These are phyloP conservation scores for Eucommia ulmoides DNA, from an alignment of 257 asterid genomes.

Conservation along the genomic window DNA sequence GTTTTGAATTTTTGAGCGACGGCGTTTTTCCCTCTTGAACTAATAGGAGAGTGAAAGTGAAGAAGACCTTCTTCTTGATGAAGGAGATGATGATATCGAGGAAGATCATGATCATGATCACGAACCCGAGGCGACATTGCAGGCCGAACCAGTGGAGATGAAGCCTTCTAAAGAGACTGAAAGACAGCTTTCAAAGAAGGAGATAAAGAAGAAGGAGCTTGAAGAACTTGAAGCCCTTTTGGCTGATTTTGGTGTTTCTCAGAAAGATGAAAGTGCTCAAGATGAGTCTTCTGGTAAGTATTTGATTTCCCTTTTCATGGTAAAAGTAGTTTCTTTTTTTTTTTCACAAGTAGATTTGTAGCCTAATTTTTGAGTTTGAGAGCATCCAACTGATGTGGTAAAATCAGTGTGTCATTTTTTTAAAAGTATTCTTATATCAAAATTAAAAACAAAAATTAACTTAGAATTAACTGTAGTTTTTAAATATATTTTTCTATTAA, in stretches of 20 bases:
- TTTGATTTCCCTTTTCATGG: background rate
- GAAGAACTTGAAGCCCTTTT: background rate
- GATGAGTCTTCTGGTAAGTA: background rate
- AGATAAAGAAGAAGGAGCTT: slow-evolving; percentile 1
- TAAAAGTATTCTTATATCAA: too few species aligned
- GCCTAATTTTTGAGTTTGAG: too few species aligned
- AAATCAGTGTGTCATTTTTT: too few species aligned
- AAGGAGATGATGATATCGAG: slow-evolving; percentile 11
- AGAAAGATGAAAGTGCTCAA: background rate
- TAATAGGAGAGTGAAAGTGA: slow-evolving; percentile 56
- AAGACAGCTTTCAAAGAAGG: slow-evolving; percentile 2
- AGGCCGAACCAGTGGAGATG: background rate
- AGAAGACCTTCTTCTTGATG: slow-evolving; percentile 56
- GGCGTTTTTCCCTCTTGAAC: too few species aligned
- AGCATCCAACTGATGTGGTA: too few species aligned
- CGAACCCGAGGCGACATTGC: background rate
- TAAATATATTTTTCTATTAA: too few species aligned
- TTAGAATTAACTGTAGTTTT: too few species aligned
- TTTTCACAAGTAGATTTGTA: too few species aligned
- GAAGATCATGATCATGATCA: slow-evolving; percentile 1
- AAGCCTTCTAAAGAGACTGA: slow-evolving; percentile 2
- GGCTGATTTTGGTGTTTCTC: slow-evolving; percentile 1
- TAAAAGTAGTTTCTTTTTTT: too few species aligned
- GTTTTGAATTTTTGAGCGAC: too few species aligned
- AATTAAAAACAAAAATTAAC: too few species aligned